A percentile compares a stretch with the other conserved stretches of the same genome.
phyloP scores from a whole-genome alignment of 1,284 basidiomycete species.

The Tylopilus orsonianus region DNA sequence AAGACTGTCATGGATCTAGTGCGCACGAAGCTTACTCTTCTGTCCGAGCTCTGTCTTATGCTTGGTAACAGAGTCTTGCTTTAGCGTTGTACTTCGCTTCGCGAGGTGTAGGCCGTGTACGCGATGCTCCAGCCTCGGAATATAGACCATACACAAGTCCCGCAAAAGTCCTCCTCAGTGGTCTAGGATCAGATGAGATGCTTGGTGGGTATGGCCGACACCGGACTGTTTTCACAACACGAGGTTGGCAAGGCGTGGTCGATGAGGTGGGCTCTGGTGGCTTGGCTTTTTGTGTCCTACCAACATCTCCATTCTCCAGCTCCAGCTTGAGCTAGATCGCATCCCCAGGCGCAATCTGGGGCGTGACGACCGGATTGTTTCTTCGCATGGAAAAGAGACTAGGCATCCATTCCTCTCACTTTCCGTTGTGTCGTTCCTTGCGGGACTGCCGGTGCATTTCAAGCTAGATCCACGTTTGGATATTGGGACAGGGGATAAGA shows the following conservation, averaged over 20 bases:
- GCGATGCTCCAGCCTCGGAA: constrained; percentile 29
- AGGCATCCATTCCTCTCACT: constrained; percentile 89
- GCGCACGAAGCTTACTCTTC: constrained; percentile 24
- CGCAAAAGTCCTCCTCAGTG: constrained; percentile 86
- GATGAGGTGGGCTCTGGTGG: constrained; percentile 59
- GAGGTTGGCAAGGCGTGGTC: constrained; percentile 73
- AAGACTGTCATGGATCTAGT: constrained; percentile 93
- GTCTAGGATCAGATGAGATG: constrained; percentile 94
- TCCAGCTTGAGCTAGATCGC: constrained; percentile 91
- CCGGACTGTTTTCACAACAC: constrained; percentile 68
- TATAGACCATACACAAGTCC: constrained; percentile 62
- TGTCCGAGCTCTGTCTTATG: constrained; percentile 7
- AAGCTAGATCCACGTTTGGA: constrained; percentile 78
- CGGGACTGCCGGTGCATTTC: constrained; percentile 70
- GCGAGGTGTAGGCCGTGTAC: constrained; percentile 65
- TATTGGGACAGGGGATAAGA: constrained; percentile 83
- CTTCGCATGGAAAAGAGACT: constrained; percentile 86
- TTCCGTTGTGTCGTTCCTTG: constrained; percentile 72
- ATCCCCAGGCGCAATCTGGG: constrained; percentile 90
- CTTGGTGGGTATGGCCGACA: constrained; percentile 94
- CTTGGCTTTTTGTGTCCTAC: background rate
- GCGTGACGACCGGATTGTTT: constrained; percentile 90
- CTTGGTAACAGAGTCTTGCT: constrained; percentile 70
- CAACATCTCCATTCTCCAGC: constrained; percentile 41
- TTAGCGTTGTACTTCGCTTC: constrained; percentile 94